Percentiles rank a stretch among this genome's conserved stretches.
Evolutionary conservation across 2,329 filamentous ascomycete species (phyloP).

Genomic region (Niveomyces coronatus): DNA sequence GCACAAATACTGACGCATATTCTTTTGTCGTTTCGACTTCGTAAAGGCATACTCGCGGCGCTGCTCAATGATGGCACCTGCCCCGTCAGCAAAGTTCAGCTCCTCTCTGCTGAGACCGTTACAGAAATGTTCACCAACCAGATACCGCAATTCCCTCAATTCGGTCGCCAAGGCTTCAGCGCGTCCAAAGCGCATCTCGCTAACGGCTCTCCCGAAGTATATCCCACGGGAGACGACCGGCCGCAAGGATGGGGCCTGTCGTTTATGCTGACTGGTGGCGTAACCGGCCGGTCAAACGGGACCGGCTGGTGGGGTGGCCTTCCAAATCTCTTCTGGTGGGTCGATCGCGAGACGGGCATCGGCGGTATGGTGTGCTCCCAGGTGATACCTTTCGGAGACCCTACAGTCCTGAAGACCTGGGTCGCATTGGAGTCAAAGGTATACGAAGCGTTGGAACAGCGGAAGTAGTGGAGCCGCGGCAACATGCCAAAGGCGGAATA

Average conservation of each 20-base stretch:
- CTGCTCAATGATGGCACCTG: constrained; percentile 55
- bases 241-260: constrained; percentile 57
- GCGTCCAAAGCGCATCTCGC: constrained; percentile 38
- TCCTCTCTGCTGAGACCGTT: constrained; percentile 48
- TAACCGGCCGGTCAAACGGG: constrained; percentile 39
- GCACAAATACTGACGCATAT: too few relatives aligned
- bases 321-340: constrained; percentile 53
- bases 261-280: constrained; percentile 42
- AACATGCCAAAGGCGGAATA: too few relatives aligned
- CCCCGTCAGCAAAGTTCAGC: constrained; percentile 40
- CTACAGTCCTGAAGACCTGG: constrained; percentile 31
- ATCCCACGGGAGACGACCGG: constrained; percentile 30
- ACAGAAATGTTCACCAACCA: constrained; percentile 57
- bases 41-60: constrained; percentile 44
- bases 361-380: constrained; percentile 41
- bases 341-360: constrained; percentile 47
- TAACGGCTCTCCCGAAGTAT: constrained; percentile 39
- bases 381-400: constrained; percentile 39
- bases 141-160: constrained; percentile 43
- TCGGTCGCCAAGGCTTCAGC: constrained; percentile 32
- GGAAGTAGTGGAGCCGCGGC: too few relatives aligned
- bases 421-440: constrained; percentile 26
- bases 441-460: constrained; percentile 18
- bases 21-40: neutral
- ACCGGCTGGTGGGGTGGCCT: constrained; percentile 50